Base-by-base conservation (phyloP, 257 asterid species). In the Solanum acaule region DNA sequence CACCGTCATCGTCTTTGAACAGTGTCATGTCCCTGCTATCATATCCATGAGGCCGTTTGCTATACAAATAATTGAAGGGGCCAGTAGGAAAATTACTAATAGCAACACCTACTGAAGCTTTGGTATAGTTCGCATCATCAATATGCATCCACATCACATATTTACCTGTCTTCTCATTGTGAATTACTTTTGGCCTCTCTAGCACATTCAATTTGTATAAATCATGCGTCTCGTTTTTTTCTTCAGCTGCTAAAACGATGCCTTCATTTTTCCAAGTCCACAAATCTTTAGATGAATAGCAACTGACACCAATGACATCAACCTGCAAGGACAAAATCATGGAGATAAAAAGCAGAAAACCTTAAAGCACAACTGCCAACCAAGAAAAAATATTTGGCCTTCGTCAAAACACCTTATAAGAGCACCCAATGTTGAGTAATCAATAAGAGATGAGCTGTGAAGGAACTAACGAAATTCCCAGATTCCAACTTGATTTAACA, bases 111-210 rank as follows among this genome's bases (percentile, higher is more conserved):
- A 91, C 93, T 0, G 99, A 92, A 88, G 99, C 99, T 90, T 95
- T 95, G 46, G 99, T 96, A 89, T 97, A 97, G 93, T 97, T 96
- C 0, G 92, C 82, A 83, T 97, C 98, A 18, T 97, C 99, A 0
- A 97, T 91, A 92, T 96, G 99, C 99, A 96, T 97, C 99, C 98
- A 97, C 99, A 96, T 97, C 15, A 97, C 93, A 9, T 93, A 97
- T 85, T 93, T 94, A 29, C 86, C 79, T 1, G 98, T 96, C 86
- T 90, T 92, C 27, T 91, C 95, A 10, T 97, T 95, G 91, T 94
- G 92, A n/a, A 97, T 94, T 87, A 97, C 99, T 92, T 97, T 97
- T 18, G 99, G 99, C 93, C 99, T 90, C 92, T 97, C 99, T 8
- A 97, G 95, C 73, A 97, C 98, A 6, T 97, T 97, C 86, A 90